Conservation (phyloP, 805 yeast genomes). For the Yarrowia phangngaensis region DNA sequence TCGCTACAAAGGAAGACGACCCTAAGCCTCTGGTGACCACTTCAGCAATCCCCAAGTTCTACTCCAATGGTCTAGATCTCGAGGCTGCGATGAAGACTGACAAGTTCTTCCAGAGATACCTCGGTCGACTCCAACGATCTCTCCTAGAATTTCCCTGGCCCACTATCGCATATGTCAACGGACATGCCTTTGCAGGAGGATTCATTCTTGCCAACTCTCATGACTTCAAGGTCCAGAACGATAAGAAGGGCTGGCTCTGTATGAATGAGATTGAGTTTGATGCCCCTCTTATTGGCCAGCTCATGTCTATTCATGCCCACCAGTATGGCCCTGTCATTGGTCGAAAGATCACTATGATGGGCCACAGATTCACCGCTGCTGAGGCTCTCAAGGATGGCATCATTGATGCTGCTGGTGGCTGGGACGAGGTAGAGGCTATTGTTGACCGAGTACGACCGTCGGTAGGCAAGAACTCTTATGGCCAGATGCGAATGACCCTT, state of each 20-base stretch:
- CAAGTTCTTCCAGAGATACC: slow-evolving; percentile 37
- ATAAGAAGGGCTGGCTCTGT: slow-evolving; percentile 40
- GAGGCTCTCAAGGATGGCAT: slow-evolving; percentile 36
- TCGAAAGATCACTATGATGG: slow-evolving; percentile 38
- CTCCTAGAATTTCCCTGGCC: slow-evolving; percentile 43
- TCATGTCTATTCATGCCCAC: slow-evolving; percentile 39
- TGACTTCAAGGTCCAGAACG: slow-evolving; percentile 43
- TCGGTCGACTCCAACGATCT: slow-evolving; percentile 38
- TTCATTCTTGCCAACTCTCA: slow-evolving; percentile 41
- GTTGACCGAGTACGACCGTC: slow-evolving; percentile 30
- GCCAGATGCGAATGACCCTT: slow-evolving; percentile 21
- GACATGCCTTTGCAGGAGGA: slow-evolving; percentile 45
- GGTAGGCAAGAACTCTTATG: slow-evolving; percentile 18
- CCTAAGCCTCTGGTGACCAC: slow-evolving; percentile 42
- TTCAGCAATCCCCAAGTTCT: slow-evolving; percentile 40
- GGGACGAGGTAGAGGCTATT: slow-evolving; percentile 38
- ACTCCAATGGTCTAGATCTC: slow-evolving; percentile 42
- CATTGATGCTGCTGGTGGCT: slow-evolving; percentile 39
- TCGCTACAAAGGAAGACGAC: slow-evolving; percentile 33
- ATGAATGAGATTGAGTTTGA: slow-evolving; percentile 43
- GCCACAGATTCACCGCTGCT: slow-evolving; percentile 39
- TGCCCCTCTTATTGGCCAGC: slow-evolving; percentile 40
- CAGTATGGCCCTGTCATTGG: slow-evolving; percentile 36
- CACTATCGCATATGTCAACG: slow-evolving; percentile 42
- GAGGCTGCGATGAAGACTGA: slow-evolving; percentile 39